Percentiles rank a stretch among this genome's conserved stretches.
These are phyloP conservation scores for Tylopilus sp. DNA, from an alignment of 768 basidiomycete species.

Conservation along the genomic window DNA sequence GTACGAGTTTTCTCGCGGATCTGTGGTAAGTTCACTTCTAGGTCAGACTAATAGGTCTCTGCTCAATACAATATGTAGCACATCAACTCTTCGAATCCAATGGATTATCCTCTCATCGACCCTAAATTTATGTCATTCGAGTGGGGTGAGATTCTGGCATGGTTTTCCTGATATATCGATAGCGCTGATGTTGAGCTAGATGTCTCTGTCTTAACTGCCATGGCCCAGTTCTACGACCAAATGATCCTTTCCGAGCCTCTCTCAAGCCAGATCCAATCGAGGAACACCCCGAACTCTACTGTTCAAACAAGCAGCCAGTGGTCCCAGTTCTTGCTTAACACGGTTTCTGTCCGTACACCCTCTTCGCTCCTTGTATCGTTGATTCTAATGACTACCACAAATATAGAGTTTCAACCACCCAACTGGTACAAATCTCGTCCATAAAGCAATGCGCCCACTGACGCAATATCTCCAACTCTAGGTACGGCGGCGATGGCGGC, in stretches of 20 bases:
- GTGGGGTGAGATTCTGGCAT: background rate
- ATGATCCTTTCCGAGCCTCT: background rate
- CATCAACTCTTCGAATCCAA: background rate
- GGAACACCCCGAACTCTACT: background rate
- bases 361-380: background rate
- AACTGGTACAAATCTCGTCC: background rate
- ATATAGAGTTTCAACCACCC: background rate
- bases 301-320: background rate
- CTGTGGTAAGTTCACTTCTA: background rate
- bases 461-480: background rate
- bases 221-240: background rate
- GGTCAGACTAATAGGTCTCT: background rate
- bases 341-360: background rate
- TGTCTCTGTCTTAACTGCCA: background rate
- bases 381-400: background rate
- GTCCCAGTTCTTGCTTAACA: background rate
- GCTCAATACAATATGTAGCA: background rate
- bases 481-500: constrained; percentile 3
- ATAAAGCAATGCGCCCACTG: background rate
- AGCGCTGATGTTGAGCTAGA: background rate
- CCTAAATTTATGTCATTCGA: constrained; percentile 1
- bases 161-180: too few species aligned
- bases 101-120: background rate
- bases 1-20: background rate
- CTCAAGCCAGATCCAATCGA: background rate